Evolutionary conservation across 345 rosid species (phyloP).

Genomic region (Gynandropsis gynandra): DNA sequence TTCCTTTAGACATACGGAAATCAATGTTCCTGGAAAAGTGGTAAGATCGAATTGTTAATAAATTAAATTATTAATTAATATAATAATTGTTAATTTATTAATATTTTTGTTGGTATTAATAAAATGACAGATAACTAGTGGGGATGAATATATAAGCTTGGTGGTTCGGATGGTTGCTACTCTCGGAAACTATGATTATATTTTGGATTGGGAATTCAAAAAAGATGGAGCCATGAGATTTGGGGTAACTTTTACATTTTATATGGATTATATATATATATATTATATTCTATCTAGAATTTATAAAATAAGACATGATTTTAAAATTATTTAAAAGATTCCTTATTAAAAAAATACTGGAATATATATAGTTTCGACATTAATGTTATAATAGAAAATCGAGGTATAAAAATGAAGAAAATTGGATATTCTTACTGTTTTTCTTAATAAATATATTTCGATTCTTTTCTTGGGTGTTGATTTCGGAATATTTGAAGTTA

Average conservation of each 20-base stretch:
- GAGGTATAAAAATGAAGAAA: too few species aligned
- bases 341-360: too few species aligned
- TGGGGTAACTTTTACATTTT: slow-evolving; percentile 32
- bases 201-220: slow-evolving; percentile 77
- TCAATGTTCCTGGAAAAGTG: slow-evolving; percentile 64
- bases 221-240: slow-evolving; percentile 55
- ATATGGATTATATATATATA: neutral
- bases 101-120: neutral
- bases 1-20: slow-evolving; percentile 63
- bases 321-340: too few species aligned
- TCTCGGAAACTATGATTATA: slow-evolving; percentile 74
- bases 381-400: too few species aligned
- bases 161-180: slow-evolving; percentile 73
- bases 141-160: slow-evolving; percentile 52
- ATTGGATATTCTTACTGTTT: too few species aligned
- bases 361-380: too few species aligned
- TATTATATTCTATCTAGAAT: too few species aligned
- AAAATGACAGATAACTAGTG: slow-evolving; percentile 49
- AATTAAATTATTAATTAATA: neutral
- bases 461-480: too few species aligned
- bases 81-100: neutral
- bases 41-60: slow-evolving; percentile 29
- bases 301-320: too few species aligned
- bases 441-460: too few species aligned
- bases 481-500: too few species aligned